Evolutionary conservation across 2,329 filamentous ascomycete genomes (phyloP), one percentile per base, ranked within the genome.

Genomic region (Cercospora sp.): DNA sequence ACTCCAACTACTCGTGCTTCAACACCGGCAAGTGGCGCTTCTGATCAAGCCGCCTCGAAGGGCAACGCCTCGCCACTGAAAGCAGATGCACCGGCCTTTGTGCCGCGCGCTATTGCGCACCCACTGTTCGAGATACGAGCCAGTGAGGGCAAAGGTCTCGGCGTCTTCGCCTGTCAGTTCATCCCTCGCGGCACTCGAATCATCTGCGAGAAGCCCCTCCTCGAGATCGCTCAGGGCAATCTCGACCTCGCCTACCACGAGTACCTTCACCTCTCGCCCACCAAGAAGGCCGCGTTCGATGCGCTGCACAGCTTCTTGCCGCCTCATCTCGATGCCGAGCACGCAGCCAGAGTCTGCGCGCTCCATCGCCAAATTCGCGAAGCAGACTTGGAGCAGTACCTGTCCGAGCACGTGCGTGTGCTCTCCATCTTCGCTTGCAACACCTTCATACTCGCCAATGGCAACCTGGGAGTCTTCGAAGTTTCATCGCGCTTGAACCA

Each of bases 381-480:
- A 36, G 64, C 65, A 16, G 66, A 71, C 31, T 12, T 68, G 57
- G 57, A 68, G 28, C 55, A 68, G n/a, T 30, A 68, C 9, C 65
- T 72, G 20, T 48, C 42, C 7, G 67, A 73, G 16, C 70, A 72
- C 10, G 64, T 72, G 16, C 63, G 71, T 13, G 69, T 73, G 48
- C 75, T 76, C 71, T 68, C 68, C 13, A 73, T 71, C 31, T 76
- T 76, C 64, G 64, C 72, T n/a, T 68, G 62, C 63, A 76, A 76
- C 66, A 71, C 72, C 67, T 73, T 76, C 65, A 30, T 60, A 6
- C 63, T 72, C 31, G 55, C 53, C 30, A 55, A 68, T 12, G 64
- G 64, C 36, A 40, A 64, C 7, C 66, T 69, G 10, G 73, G 65
- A 18, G 66, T 75, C 16, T 74, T 74, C 51, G 48, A 42, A 18